A percentile compares a stretch with the other conserved stretches of the same genome.
These are phyloP conservation scores for Cladosporium sp. DNA, from an alignment of 2,329 filamentous ascomycete genomes.

Conservation along the genomic window DNA sequence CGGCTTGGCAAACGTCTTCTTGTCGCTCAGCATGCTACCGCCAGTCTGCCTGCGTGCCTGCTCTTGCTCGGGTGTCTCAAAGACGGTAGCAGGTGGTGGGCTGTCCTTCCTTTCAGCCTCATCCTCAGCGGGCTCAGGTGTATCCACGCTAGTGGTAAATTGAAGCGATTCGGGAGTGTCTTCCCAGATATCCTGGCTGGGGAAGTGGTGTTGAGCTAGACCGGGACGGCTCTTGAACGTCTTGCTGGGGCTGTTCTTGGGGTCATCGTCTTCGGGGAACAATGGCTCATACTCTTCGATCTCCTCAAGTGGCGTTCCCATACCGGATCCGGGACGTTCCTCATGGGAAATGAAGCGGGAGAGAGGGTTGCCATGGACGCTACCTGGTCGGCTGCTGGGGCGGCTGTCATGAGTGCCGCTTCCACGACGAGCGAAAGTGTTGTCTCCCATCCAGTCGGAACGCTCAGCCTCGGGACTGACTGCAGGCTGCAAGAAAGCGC, in stretches of 20 bases:
- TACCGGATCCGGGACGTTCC: conserved; percentile 49
- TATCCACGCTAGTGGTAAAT: conserved; percentile 76
- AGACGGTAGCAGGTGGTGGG: conserved; percentile 34
- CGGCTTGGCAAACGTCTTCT: conserved; percentile 61
- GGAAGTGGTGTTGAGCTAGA: conserved; percentile 67
- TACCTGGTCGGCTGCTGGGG: conserved; percentile 63
- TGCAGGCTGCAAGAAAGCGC: conserved; percentile 74
- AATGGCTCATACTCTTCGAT: conserved; percentile 94
- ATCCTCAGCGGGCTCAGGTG: conserved; percentile 59
- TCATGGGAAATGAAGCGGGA: conserved; percentile 58
- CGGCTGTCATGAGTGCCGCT: conserved; percentile 62
- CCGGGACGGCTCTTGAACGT: conserved; percentile 59
- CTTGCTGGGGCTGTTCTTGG: conserved; percentile 51
- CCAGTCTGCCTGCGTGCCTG: conserved; percentile 48
- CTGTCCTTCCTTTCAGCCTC: conserved; percentile 36
- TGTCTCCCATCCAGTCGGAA: conserved; percentile 56
- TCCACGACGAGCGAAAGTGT: conserved; percentile 49
- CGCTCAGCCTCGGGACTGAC: conserved; percentile 73
- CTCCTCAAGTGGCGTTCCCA: conserved; percentile 74
- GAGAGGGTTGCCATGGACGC: conserved; percentile 56
- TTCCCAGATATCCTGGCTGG: conserved; percentile 96
- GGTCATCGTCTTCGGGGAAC: conserved; percentile 70
- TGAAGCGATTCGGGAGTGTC: conserved; percentile 86
- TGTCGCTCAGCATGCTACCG: conserved; percentile 44
- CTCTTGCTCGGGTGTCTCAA: conserved; percentile 54